A percentile compares a stretch with the other conserved stretches of the same genome.
phyloP scores from a whole-genome alignment of 345 rosid genomes.

The Geranium brycei region DNA sequence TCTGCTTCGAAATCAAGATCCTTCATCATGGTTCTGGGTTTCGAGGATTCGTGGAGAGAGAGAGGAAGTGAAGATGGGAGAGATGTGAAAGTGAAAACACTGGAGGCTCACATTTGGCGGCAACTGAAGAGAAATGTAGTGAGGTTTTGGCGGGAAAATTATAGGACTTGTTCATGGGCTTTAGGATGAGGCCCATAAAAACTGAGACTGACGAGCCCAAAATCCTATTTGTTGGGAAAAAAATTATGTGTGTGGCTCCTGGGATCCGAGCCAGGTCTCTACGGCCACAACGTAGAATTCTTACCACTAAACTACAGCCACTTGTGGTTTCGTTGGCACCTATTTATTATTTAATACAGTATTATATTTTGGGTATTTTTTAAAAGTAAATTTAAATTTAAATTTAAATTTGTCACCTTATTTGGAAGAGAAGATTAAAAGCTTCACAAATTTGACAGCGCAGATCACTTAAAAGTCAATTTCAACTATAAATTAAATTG shows the following conservation, averaged over 20 bases:
- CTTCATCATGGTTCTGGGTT: slow-evolving; percentile 50
- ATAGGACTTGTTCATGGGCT: background rate
- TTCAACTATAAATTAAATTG: too few relatives aligned
- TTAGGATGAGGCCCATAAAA: background rate
- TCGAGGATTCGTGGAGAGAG: background rate
- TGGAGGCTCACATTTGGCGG: slow-evolving; percentile 9
- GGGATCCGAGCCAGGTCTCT: slow-evolving; percentile 88
- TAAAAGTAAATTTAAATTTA: too few relatives aligned
- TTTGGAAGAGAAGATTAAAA: too few relatives aligned
- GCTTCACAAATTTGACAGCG: too few relatives aligned
- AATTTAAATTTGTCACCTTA: too few relatives aligned
- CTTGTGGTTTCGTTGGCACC: slow-evolving; percentile 71
- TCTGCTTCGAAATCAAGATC: slow-evolving; percentile 46
- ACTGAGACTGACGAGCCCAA: background rate
- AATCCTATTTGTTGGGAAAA: background rate
- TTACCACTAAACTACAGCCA: too few relatives aligned
- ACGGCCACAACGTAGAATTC: slow-evolving; percentile 40
- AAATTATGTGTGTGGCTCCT: slow-evolving; percentile 44
- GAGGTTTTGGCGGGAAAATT: slow-evolving; percentile 42
- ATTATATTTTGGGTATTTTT: too few relatives aligned
- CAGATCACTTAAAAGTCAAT: too few relatives aligned
- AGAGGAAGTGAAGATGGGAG: background rate
- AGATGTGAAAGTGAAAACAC: background rate
- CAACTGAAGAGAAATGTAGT: background rate
- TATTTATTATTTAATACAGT: slow-evolving; percentile 22